A percentile compares a stretch with the other conserved stretches of the same genome.
Conservation (phyloP, 2,329 filamentous ascomycete genomes). For the Claviceps purpurea region DNA sequence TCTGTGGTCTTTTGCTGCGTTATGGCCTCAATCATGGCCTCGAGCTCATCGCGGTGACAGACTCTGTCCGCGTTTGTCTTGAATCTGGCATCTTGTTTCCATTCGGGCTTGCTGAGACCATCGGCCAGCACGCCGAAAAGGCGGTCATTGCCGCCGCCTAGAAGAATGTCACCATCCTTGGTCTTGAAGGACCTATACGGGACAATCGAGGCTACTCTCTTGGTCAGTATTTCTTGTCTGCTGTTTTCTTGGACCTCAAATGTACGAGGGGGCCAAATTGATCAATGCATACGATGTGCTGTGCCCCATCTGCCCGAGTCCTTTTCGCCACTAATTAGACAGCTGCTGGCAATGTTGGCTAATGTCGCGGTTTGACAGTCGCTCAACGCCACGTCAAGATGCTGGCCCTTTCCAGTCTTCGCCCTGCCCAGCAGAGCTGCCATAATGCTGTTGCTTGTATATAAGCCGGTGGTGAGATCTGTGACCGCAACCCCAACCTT, state of each 20-base stretch:
- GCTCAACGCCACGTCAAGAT: constrained; percentile 81
- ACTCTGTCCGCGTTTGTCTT: constrained; percentile 50
- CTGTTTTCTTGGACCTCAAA: background rate
- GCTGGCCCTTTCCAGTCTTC: constrained; percentile 69
- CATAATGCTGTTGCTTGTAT: constrained; percentile 92
- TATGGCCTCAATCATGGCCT: constrained; percentile 62
- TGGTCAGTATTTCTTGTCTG: background rate
- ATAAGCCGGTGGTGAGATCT: constrained; percentile 86
- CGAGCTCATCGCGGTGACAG: constrained; percentile 61
- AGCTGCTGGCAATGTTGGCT: constrained; percentile 90
- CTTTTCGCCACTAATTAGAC: constrained; percentile 72
- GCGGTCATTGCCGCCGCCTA: constrained; percentile 60
- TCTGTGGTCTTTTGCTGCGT: constrained; percentile 67
- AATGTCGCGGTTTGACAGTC: constrained; percentile 93
- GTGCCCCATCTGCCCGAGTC: constrained; percentile 92
- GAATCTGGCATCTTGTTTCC: constrained; percentile 47
- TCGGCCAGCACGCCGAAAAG: constrained; percentile 54
- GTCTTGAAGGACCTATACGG: constrained; percentile 80
- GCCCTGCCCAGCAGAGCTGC: constrained; percentile 70
- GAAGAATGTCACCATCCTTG: constrained; percentile 54
- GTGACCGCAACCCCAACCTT: constrained; percentile 97
- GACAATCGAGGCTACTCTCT: constrained; percentile 71
- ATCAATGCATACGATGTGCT: constrained; percentile 57
- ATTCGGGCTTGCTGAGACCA: constrained; percentile 42
- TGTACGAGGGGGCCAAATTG: too few species aligned